These are phyloP conservation scores for Cladophialophora yegresii DNA, from an alignment of 2,329 filamentous ascomycete genomes.

Conservation along the genomic window DNA sequence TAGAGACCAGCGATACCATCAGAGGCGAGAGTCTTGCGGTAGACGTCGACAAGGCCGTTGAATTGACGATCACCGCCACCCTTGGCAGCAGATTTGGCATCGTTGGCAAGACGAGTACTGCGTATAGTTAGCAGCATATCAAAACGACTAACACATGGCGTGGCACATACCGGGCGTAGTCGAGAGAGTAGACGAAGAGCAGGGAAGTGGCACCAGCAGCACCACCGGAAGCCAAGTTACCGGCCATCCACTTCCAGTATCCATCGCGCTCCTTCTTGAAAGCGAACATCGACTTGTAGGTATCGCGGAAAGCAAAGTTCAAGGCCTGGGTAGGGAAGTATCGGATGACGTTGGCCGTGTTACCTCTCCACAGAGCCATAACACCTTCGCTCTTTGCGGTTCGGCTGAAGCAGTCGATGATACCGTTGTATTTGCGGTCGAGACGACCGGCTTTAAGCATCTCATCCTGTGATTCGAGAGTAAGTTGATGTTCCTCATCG, in stretches of 20 bases:
- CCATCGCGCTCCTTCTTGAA: conserved; percentile 99
- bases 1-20: conserved; percentile 99
- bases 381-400: conserved; percentile 90
- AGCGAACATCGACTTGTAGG: conserved; percentile 99
- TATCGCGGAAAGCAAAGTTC: conserved; percentile 99
- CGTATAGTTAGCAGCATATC: conserved; percentile 8
- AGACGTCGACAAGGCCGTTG: conserved; percentile 99
- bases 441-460: conserved; percentile 99
- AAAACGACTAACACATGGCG: background rate
- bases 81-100: conserved; percentile 95
- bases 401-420: conserved; percentile 91
- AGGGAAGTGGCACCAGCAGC: conserved; percentile 99
- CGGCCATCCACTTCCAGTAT: conserved; percentile 97
- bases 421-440: conserved; percentile 93
- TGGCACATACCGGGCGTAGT: conserved; percentile 73
- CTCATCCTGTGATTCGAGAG: conserved; percentile 74
- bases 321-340: conserved; percentile 99
- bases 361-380: conserved; percentile 96
- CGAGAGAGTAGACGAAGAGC: conserved; percentile 99
- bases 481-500: conserved; percentile 21
- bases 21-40: conserved; percentile 99
- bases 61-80: conserved; percentile 96
- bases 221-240: conserved; percentile 99
- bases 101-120: conserved; percentile 99
- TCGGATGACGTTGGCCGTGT: conserved; percentile 99